Percentiles rank a stretch among this genome's conserved stretches.
Evolutionary conservation across 2,329 filamentous ascomycete species (phyloP).

Genomic region (Myriosclerotinia curreyana): DNA sequence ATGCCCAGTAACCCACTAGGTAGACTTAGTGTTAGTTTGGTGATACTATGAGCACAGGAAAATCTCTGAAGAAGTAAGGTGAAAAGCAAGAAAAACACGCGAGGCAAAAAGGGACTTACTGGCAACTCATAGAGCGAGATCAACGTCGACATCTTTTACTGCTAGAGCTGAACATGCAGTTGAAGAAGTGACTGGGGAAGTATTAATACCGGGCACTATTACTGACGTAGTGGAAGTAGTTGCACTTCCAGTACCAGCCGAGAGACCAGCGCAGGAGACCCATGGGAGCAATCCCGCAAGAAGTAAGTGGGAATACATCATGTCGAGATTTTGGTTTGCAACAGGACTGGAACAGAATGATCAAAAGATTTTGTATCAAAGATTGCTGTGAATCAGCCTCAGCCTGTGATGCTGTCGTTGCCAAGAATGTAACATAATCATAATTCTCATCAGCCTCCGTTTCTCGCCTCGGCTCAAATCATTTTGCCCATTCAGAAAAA

Average conservation of each 20-base stretch:
- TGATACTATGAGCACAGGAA: too few relatives aligned
- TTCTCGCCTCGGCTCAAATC: not conserved
- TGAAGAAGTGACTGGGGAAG: not conserved
- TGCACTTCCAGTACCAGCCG: not conserved
- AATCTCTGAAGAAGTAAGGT: too few relatives aligned
- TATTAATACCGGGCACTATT: not conserved
- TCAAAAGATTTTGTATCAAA: not conserved
- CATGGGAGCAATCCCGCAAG: not conserved
- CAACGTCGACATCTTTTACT: not conserved
- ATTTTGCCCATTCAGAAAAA: too few relatives aligned
- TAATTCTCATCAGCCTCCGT: not conserved
- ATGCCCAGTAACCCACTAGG: not conserved
- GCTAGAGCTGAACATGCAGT: not conserved
- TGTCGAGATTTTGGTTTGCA: not conserved
- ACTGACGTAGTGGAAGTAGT: not conserved
- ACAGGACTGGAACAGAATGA: not conserved
- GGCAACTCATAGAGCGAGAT: not conserved
- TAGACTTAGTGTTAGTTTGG: rapidly evolving
- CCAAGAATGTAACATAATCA: not conserved
- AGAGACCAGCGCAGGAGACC: not conserved
- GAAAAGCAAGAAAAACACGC: not conserved
- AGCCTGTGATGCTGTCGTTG: too few relatives aligned
- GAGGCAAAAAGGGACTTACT: not conserved
- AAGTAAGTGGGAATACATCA: not conserved
- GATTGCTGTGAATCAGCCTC: too few relatives aligned